Conservation (phyloP, 1,139 yeast genomes). For the Williopsis jadinii region DNA sequence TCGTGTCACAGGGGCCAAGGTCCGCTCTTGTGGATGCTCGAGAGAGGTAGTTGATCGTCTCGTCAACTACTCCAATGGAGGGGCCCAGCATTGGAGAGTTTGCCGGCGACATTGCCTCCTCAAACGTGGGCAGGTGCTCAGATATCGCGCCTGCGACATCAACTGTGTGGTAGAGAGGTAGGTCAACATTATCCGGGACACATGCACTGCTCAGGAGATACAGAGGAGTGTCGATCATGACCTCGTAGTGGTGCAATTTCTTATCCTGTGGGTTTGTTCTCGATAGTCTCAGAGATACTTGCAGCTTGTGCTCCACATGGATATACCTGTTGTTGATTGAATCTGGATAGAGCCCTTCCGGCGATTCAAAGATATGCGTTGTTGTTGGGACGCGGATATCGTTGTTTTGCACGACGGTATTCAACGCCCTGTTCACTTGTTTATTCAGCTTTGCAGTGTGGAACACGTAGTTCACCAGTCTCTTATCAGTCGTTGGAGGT, state of each 20-base stretch:
- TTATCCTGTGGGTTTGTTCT: conserved; percentile 49
- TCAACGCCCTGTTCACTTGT: conserved; percentile 7
- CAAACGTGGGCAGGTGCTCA: conserved; percentile 44
- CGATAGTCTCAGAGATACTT: conserved; percentile 72
- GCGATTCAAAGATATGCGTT: conserved; percentile 16
- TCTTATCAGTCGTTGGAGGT: not conserved
- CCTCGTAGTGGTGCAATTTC: conserved; percentile 78
- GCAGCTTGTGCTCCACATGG: conserved; percentile 68
- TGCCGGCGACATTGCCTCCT: conserved; percentile 41
- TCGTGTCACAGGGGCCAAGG: too few species aligned
- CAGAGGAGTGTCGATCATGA: conserved; percentile 82
- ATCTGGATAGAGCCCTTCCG: conserved; percentile 55
- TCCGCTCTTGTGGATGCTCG: too few species aligned
- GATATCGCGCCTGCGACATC: not conserved
- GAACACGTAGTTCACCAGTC: conserved; percentile 7
- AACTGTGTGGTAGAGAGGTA: conserved; percentile 51
- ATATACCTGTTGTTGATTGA: conserved; percentile 60
- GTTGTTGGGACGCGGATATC: conserved; percentile 10
- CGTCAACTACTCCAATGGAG: conserved; percentile 1
- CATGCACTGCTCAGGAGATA: conserved; percentile 67
- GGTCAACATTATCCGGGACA: conserved; percentile 55
- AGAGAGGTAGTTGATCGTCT: too few species aligned
- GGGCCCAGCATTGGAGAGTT: conserved; percentile 17
- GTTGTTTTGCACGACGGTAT: conserved; percentile 12
- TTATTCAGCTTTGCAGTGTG: conserved; percentile 7